Percentiles rank a stretch among this genome's conserved stretches.
These are phyloP conservation scores for Neofusicoccum umdonicola DNA, from an alignment of 2,329 filamentous ascomycete species.

Conservation along the genomic window DNA sequence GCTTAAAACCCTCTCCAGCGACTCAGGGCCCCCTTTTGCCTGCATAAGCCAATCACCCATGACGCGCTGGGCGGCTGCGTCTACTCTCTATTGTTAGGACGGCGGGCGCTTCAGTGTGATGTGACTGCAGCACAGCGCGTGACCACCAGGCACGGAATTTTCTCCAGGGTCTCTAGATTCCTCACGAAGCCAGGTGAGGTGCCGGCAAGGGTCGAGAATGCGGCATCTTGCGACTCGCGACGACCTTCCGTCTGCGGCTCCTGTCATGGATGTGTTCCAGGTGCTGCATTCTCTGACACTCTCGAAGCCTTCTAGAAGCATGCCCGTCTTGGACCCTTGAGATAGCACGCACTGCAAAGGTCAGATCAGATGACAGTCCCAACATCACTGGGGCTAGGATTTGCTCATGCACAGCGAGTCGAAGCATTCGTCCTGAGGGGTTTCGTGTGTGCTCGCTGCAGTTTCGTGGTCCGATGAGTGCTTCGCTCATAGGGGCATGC, in stretches of 20 bases:
- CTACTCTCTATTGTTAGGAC: neutral
- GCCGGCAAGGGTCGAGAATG: neutral
- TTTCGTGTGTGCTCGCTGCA: neutral
- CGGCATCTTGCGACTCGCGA: neutral
- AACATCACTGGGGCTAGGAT: neutral
- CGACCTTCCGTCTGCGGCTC: neutral
- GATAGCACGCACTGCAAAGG: neutral
- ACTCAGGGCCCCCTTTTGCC: constrained; percentile 7
- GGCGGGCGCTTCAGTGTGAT: neutral
- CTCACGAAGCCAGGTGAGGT: too few species aligned
- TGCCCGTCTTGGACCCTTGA: neutral
- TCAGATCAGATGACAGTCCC: neutral
- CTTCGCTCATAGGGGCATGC: too few species aligned
- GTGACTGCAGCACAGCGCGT: neutral
- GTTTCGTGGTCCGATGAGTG: neutral
- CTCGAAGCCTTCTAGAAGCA: neutral
- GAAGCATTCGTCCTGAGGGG: neutral
- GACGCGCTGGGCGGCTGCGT: neutral
- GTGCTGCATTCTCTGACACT: neutral
- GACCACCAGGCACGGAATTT: neutral
- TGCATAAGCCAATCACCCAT: constrained; percentile 8
- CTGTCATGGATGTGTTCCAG: neutral
- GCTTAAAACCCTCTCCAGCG: neutral
- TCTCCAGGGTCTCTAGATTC: neutral
- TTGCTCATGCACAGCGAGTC: too few species aligned